Conservation (phyloP, 2,329 filamentous ascomycete species). For the Colletotrichum musae region DNA sequence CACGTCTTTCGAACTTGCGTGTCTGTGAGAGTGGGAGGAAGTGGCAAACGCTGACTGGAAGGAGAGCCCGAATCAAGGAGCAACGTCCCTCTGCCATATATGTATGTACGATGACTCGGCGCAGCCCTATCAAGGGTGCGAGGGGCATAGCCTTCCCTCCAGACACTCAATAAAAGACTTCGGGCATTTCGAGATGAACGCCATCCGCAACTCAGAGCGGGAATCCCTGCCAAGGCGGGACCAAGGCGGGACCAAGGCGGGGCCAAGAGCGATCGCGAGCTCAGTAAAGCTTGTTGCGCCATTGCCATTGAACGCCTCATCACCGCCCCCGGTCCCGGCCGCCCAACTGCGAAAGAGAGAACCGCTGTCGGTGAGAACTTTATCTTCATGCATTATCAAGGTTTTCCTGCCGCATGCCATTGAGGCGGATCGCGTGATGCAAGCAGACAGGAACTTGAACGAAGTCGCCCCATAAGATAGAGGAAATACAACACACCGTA, state of each 20-base stretch:
- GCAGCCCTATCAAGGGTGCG: neutral
- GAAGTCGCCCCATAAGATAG: neutral
- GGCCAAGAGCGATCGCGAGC: slow-evolving; percentile 34
- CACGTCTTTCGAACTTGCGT: neutral
- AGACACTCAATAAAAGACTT: neutral
- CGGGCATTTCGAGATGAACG: neutral
- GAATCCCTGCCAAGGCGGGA: slow-evolving; percentile 28
- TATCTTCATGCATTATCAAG: neutral
- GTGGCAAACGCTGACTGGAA: neutral
- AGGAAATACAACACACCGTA: neutral
- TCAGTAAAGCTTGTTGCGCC: slow-evolving; percentile 38
- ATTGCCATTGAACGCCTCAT: slow-evolving; percentile 17
- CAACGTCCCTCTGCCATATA: slow-evolving; percentile 4
- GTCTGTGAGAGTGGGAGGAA: neutral
- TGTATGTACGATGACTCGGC: neutral
- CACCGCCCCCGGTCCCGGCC: neutral
- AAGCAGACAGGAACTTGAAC: neutral
- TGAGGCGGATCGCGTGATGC: slow-evolving; percentile 8
- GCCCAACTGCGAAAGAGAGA: slow-evolving; percentile 1
- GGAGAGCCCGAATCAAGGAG: neutral
- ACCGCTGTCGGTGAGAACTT: neutral
- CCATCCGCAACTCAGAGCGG: neutral
- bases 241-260: slow-evolving; percentile 34
- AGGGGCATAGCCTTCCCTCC: slow-evolving; percentile 1
- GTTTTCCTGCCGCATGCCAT: neutral